phyloP scores from a whole-genome alignment of 495 filamentous ascomycete genomes.

The Hypoxylon lienhwacheense region DNA sequence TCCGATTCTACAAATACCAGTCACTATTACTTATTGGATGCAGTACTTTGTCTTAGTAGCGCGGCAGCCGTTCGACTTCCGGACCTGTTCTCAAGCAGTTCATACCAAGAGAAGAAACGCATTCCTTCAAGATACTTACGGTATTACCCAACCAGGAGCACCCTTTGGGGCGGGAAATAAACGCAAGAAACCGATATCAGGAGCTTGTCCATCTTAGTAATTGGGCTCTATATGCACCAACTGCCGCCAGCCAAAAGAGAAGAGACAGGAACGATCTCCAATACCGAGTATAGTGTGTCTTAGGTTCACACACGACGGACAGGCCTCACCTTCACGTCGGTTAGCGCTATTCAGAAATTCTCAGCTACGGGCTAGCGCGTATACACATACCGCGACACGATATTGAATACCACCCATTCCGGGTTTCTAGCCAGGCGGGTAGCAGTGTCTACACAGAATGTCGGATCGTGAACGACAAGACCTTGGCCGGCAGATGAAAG shows the following conservation, averaged over 20 bases:
- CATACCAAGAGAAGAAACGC: too few species aligned
- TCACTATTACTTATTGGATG: too few species aligned
- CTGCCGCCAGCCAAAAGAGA: not conserved
- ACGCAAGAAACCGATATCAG: constrained; percentile 39
- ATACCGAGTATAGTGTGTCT: too few species aligned
- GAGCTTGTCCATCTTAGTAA: constrained; percentile 38
- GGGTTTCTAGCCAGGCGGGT: not conserved
- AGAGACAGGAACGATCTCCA: not conserved
- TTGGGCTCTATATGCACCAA: not conserved
- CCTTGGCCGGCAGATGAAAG: constrained; percentile 10
- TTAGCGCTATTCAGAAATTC: not conserved
- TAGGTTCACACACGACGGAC: too few species aligned
- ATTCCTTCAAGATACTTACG: not conserved
- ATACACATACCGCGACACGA: not conserved
- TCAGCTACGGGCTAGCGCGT: constrained; percentile 9
- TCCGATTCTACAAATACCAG: too few species aligned
- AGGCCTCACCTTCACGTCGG: not conserved
- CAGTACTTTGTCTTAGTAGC: too few species aligned
- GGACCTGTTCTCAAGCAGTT: too few species aligned
- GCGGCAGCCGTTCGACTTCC: constrained; percentile 47
- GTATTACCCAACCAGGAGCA: constrained; percentile 43
- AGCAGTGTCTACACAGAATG: not conserved
- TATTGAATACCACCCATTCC: constrained; percentile 1
- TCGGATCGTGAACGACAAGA: not conserved
- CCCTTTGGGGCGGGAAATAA: constrained; percentile 41